Evolutionary conservation across 768 basidiomycete genomes (phyloP).

Genomic region (Pulveroboletus sp.): DNA sequence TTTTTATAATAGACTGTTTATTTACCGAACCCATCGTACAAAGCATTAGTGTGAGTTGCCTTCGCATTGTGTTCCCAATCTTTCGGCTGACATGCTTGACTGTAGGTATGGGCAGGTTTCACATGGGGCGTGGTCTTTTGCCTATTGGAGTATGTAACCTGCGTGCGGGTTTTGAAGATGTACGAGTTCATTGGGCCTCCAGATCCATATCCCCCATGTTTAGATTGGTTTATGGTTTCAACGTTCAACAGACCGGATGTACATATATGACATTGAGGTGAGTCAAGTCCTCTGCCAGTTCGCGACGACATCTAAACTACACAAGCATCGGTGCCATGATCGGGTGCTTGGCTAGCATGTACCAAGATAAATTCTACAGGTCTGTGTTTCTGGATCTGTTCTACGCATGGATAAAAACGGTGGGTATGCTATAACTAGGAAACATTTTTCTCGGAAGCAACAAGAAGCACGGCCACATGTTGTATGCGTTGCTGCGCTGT

Average conservation of each 20-base stretch:
- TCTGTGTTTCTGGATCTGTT: conserved; percentile 14
- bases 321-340: conserved; percentile 50
- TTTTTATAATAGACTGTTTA: conserved; percentile 15
- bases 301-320: not conserved
- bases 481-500: conserved; percentile 48
- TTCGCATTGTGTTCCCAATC: not conserved
- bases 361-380: conserved; percentile 48
- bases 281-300: conserved; percentile 12
- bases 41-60: conserved; percentile 56
- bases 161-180: not conserved
- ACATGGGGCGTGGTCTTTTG: conserved; percentile 73
- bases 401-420: conserved; percentile 6
- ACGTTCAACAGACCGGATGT: conserved; percentile 36
- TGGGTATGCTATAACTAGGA: conserved; percentile 21
- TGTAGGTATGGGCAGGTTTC: conserved; percentile 61
- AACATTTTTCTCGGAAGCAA: conserved; percentile 19
- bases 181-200: not conserved
- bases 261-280: conserved; percentile 41
- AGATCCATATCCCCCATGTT: conserved; percentile 58
- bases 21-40: conserved; percentile 62
- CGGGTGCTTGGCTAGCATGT: conserved; percentile 40
- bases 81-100: not conserved
- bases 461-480: conserved; percentile 58
- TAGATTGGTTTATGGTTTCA: conserved; percentile 52
- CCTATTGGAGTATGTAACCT: conserved; percentile 47